These are phyloP conservation scores for Pseudogymnoascus sp. DNA, from an alignment of 2,329 filamentous ascomycete genomes.

Conservation along the genomic window DNA sequence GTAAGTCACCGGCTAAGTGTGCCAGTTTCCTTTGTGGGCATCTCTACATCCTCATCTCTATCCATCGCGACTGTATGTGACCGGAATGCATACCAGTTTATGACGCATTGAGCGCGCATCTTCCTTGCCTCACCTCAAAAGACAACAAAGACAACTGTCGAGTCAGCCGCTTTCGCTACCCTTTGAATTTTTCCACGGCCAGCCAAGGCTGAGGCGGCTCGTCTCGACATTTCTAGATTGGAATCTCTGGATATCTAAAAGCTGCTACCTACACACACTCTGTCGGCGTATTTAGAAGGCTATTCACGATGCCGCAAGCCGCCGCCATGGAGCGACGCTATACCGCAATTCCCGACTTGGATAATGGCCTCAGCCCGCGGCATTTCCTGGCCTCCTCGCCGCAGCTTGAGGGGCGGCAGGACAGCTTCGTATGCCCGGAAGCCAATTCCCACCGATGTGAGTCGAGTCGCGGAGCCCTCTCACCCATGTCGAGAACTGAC, in stretches of 20 bases:
- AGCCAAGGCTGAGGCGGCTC: background rate
- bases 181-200: background rate
- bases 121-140: background rate
- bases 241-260: background rate
- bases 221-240: background rate
- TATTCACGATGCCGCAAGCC: background rate
- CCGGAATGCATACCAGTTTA: background rate
- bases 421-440: slow-evolving; percentile 12
- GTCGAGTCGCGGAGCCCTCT: background rate
- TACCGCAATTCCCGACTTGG: slow-evolving; percentile 4
- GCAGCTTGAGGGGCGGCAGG: slow-evolving; percentile 15
- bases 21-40: background rate
- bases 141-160: background rate
- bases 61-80: background rate
- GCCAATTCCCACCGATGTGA: slow-evolving; percentile 22
- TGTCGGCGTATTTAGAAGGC: background rate
- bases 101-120: slow-evolving; percentile 4
- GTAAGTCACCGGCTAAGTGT: background rate
- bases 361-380: slow-evolving; percentile 18
- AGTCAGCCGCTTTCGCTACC: background rate
- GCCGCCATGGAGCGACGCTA: background rate
- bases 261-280: background rate
- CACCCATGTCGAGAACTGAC: background rate
- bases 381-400: slow-evolving; percentile 17
- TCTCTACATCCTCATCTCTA: background rate